Base-by-base conservation (phyloP, 129 eudicot species). In the Centaurea solstitialis region DNA sequence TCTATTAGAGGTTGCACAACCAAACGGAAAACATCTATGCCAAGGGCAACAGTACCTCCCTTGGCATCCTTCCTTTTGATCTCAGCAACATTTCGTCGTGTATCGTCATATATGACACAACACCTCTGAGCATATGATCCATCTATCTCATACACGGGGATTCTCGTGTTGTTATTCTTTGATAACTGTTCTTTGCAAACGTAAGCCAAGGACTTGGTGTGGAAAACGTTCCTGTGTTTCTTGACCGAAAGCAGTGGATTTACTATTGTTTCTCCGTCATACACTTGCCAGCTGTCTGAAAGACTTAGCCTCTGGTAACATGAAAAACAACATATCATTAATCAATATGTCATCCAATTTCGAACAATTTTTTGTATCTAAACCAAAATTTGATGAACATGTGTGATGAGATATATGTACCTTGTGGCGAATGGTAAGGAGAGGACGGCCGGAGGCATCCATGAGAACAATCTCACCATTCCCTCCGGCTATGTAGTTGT, bases 61-160 rank as follows among this genome's bases (percentile, higher is more conserved):
- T 81, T 23, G n/a, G 86, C 88, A 70, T 85, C 87, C 20, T 87
- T 90, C 5, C 85, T 73, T 26, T 68, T 82, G 76, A 90, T 80
- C 75, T 90, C 85, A 7, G 87, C 92, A 78, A 84, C 90, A 10
- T 47, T 8, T 20, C 66, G 72, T 3, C 62, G 82, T 2, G 22
- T 23, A 0, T 76, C 40, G 35, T 84, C 59, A 69, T 26, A 73
- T 4, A 90, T 45, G 43, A 79, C 59, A 74, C 90, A 90, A 7
- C 80, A 76, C 57, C 86, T 82, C 62, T 75, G 76, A 2, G 78
- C 82, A 30, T 85, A 85, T 23, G 87, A 87, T 11, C 89, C 86
- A 12, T 83, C 88, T 28, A 88, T 84, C 71, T 86, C 83, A 82
- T 86, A 90, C 81, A 69, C 68, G 20, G 82, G 69, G 30, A 85